Conservation (phyloP, 1,139 yeast genomes). For the Taiozyma sp. region DNA sequence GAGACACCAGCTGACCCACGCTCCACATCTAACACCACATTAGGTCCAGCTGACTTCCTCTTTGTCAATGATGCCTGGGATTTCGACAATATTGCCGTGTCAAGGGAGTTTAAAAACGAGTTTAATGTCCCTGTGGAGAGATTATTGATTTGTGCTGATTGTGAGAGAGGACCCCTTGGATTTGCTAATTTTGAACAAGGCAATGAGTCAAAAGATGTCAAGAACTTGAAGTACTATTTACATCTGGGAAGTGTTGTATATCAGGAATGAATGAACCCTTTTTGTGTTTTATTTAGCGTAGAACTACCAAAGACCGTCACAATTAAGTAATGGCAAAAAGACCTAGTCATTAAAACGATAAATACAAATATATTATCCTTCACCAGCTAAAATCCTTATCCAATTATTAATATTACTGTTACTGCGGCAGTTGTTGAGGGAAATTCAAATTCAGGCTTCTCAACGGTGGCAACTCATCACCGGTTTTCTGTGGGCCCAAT, state of each 20-base stretch:
- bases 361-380: neutral
- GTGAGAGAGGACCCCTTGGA: slow-evolving; percentile 73
- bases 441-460: slow-evolving; percentile 45
- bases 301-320: neutral
- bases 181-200: slow-evolving; percentile 44
- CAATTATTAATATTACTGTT: neutral
- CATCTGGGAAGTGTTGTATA: slow-evolving; percentile 40
- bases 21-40: neutral
- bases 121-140: slow-evolving; percentile 15
- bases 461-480: slow-evolving; percentile 38
- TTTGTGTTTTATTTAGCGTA: neutral
- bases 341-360: neutral
- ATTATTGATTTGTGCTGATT: slow-evolving; percentile 57
- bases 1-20: slow-evolving; percentile 1
- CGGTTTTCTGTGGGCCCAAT: slow-evolving; percentile 29
- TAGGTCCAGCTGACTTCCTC: slow-evolving; percentile 26
- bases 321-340: neutral
- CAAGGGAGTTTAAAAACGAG: slow-evolving; percentile 31
- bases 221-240: slow-evolving; percentile 39
- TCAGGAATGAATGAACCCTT: neutral
- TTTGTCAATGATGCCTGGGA: slow-evolving; percentile 60
- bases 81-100: slow-evolving; percentile 72
- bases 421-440: slow-evolving; percentile 24
- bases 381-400: neutral
- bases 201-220: slow-evolving; percentile 28